Evolutionary conservation across 1,284 basidiomycete genomes (phyloP), one percentile per base, ranked within the genome.

Genomic region (Coniophora puteana): DNA sequence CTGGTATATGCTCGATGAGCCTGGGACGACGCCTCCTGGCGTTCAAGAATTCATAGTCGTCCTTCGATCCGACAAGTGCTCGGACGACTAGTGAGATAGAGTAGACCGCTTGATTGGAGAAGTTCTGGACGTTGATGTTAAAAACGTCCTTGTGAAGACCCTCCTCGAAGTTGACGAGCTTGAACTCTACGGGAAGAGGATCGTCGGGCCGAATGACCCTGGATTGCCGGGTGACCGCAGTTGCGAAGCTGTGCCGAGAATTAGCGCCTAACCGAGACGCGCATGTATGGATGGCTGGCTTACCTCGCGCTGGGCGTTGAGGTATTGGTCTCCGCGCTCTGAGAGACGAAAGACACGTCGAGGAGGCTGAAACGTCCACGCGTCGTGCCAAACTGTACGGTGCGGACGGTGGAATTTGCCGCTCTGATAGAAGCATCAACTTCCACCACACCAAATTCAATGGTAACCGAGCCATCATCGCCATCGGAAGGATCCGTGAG

Each of bases 21-120:
- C 48, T n/a, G n/a, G n/a, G 47, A 41, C 61, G 63, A 4, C 59
- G 59, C 12, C 55, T 53, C 4, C 40, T 49, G 16, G 61, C 50
- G 22, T 51, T 50, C 18, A 63, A 41, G 8, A 46, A 40, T 13
- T 55, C 58, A 21, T 55, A 51, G 29, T 63, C 62, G 8, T 43
- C 51, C 10, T 41, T 41, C 25, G 49, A 52, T 6, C 59, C 61
- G 18, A 62, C 57, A 3, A 51, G 50, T 23, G 55, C 59, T 17
- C 41, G 30, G 17, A 62, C 35, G 4, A 41, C 37, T 8, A 56
- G 51, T 3, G 51, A 47, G 38, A 63, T 60, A 13, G 54, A 50
- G 38, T 62, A 64, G n/a, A 43, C 43, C 35, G 20, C 36, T 35
- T 35, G 46, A 32, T 17, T 23, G 22, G 21, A 23, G 18, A 30